Percentiles rank a stretch among this genome's conserved stretches.
Conservation (phyloP, 805 yeast species). For the Maudiozyma bulderi region DNA sequence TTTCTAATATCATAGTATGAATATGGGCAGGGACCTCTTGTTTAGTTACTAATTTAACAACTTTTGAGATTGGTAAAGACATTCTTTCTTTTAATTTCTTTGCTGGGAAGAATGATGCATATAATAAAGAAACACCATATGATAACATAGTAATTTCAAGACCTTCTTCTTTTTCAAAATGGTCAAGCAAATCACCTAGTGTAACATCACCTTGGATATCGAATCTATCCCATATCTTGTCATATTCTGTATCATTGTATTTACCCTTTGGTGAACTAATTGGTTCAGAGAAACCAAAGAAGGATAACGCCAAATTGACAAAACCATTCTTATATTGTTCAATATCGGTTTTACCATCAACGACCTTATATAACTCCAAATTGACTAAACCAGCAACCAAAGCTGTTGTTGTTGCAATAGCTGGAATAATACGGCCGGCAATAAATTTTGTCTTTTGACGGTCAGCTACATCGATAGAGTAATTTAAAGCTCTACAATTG, state of each 20-base stretch:
- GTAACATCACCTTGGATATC: constrained; percentile 71
- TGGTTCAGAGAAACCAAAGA: constrained; percentile 95
- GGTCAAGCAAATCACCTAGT: constrained; percentile 58
- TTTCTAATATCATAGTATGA: constrained; percentile 73
- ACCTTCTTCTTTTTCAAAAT: constrained; percentile 75
- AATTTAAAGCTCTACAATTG: constrained; percentile 89
- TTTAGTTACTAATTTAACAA: constrained; percentile 79
- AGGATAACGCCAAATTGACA: constrained; percentile 85
- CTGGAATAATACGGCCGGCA: constrained; percentile 98
- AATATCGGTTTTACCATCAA: constrained; percentile 59
- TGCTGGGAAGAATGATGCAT: constrained; percentile 90
- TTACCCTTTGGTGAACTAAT: constrained; percentile 74
- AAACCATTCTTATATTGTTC: constrained; percentile 91
- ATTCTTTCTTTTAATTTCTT: constrained; percentile 77
- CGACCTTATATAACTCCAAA: constrained; percentile 84
- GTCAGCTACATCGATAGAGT: constrained; percentile 81
- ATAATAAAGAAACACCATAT: constrained; percentile 77
- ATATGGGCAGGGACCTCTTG: constrained; percentile 67
- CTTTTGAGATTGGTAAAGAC: constrained; percentile 54
- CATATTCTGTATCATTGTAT: constrained; percentile 71
- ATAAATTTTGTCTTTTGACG: constrained; percentile 86
- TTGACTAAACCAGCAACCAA: constrained; percentile 91
- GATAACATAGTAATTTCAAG: constrained; percentile 86
- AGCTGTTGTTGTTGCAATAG: constrained; percentile 98
- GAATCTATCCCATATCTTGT: constrained; percentile 92